A percentile compares a stretch with the other conserved stretches of the same genome.
These are phyloP conservation scores for Chrysanthemum seticuspe DNA, from an alignment of 129 eudicot species.

Conservation along the genomic window DNA sequence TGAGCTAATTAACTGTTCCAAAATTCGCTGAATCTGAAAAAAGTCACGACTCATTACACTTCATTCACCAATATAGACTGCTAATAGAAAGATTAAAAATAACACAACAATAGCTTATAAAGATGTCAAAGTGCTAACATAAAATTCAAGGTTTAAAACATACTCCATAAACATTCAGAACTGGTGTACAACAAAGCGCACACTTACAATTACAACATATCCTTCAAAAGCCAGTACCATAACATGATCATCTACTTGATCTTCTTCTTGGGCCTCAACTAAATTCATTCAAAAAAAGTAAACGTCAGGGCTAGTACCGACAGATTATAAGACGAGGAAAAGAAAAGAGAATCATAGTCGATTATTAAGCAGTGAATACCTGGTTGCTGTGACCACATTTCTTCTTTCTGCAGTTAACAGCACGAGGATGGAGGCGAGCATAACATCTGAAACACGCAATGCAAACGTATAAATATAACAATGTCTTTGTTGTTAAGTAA, in stretches of 20 bases:
- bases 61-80: too few species aligned
- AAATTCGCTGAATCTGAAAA: too few species aligned
- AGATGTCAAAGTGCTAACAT: not conserved
- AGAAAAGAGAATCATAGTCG: not conserved
- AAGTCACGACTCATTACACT: too few species aligned
- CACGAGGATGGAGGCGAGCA: slow-evolving; percentile 61
- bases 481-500: not conserved
- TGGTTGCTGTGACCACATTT: slow-evolving; percentile 66
- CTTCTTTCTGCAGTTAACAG: slow-evolving; percentile 65
- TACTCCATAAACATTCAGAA: slow-evolving; percentile 11
- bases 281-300: not conserved
- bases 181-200: not conserved
- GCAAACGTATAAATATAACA: not conserved
- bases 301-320: not conserved
- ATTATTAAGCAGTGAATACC: slow-evolving; percentile 8
- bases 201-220: not conserved
- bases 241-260: slow-evolving; percentile 32
- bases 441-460: slow-evolving; percentile 31
- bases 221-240: not conserved
- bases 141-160: not conserved
- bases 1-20: too few species aligned
- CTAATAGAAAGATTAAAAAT: too few species aligned
- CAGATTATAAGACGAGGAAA: not conserved
- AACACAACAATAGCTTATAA: not conserved
- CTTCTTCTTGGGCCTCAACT: slow-evolving; percentile 76